phyloP scores from a whole-genome alignment of 2,329 filamentous ascomycete genomes.

The Phoma herbarum region DNA sequence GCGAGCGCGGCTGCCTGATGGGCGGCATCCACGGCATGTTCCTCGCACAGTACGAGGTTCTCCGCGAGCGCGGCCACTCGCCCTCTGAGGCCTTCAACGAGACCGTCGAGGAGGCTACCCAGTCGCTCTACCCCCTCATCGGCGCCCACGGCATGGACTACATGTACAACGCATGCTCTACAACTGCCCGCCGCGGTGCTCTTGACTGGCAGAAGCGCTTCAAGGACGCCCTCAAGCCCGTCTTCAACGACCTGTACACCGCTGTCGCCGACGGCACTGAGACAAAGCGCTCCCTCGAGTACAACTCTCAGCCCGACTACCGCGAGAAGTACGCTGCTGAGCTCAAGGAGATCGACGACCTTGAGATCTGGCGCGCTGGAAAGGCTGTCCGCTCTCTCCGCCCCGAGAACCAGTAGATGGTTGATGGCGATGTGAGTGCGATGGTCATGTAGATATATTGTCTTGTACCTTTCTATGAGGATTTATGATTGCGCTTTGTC shows the following conservation, averaged over 20 bases:
- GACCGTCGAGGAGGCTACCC: constrained; percentile 99
- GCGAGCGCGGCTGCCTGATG: constrained; percentile 99
- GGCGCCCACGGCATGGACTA: constrained; percentile 99
- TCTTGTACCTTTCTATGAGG: constrained; percentile 8
- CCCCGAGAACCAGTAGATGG: constrained; percentile 51
- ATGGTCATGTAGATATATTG: constrained; percentile 17
- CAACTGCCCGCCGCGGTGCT: constrained; percentile 95
- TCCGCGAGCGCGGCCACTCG: constrained; percentile 97
- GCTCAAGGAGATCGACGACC: constrained; percentile 96
- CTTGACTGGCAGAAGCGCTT: constrained; percentile 98
- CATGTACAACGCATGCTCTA: constrained; percentile 99
- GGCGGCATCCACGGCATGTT: constrained; percentile 99
- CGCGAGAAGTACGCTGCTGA: constrained; percentile 96
- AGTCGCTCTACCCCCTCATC: constrained; percentile 97
- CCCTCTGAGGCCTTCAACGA: constrained; percentile 99
- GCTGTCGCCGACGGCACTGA: constrained; percentile 89
- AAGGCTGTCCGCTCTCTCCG: constrained; percentile 80
- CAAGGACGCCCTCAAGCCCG: constrained; percentile 98
- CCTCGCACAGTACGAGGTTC: constrained; percentile 99
- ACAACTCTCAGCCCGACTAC: constrained; percentile 96
- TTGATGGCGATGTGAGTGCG: not conserved
- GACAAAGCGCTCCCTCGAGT: constrained; percentile 95
- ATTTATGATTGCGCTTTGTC: constrained; percentile 15
- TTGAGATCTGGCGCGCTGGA: constrained; percentile 99
- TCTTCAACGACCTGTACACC: constrained; percentile 98